A percentile compares a stretch with the other conserved stretches of the same genome.
Evolutionary conservation across 495 filamentous ascomycete genomes (phyloP).

Genomic region (Hypoxylon lenormandii): DNA sequence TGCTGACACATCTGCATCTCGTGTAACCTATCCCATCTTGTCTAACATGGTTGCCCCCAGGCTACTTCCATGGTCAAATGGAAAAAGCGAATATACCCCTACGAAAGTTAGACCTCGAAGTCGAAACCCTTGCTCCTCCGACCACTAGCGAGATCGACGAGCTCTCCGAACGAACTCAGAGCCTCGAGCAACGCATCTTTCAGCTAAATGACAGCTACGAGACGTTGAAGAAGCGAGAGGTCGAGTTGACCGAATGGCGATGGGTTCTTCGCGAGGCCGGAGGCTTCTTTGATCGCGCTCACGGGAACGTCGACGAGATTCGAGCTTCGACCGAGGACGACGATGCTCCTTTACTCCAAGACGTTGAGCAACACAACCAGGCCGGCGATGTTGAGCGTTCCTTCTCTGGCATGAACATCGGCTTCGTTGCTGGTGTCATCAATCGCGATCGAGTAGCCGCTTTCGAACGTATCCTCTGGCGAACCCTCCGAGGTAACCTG

Average conservation of each 20-base stretch:
- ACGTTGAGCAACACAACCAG: slow-evolving; percentile 83
- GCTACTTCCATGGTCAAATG: slow-evolving; percentile 94
- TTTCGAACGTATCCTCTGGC: slow-evolving; percentile 97
- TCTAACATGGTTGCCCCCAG: slow-evolving; percentile 59
- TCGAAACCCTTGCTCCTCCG: slow-evolving; percentile 83
- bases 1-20: slow-evolving; percentile 7
- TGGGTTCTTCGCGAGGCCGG: slow-evolving; percentile 96
- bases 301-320: slow-evolving; percentile 96
- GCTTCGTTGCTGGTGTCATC: slow-evolving; percentile 99
- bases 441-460: slow-evolving; percentile 89
- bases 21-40: not conserved
- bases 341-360: slow-evolving; percentile 80
- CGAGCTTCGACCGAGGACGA: slow-evolving; percentile 88
- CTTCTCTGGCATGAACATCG: slow-evolving; percentile 96
- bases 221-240: slow-evolving; percentile 94
- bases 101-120: slow-evolving; percentile 84
- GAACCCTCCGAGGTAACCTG: slow-evolving; percentile 94
- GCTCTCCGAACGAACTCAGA: slow-evolving; percentile 88
- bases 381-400: slow-evolving; percentile 84
- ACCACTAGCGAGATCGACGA: slow-evolving; percentile 94
- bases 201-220: slow-evolving; percentile 98
- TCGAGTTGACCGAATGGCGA: slow-evolving; percentile 96
- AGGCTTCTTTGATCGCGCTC: slow-evolving; percentile 95
- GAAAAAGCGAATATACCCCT: slow-evolving; percentile 88
- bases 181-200: slow-evolving; percentile 87